These are phyloP conservation scores for Beauveria brongniartii DNA, from an alignment of 2,329 filamentous ascomycete species.

Conservation along the genomic window DNA sequence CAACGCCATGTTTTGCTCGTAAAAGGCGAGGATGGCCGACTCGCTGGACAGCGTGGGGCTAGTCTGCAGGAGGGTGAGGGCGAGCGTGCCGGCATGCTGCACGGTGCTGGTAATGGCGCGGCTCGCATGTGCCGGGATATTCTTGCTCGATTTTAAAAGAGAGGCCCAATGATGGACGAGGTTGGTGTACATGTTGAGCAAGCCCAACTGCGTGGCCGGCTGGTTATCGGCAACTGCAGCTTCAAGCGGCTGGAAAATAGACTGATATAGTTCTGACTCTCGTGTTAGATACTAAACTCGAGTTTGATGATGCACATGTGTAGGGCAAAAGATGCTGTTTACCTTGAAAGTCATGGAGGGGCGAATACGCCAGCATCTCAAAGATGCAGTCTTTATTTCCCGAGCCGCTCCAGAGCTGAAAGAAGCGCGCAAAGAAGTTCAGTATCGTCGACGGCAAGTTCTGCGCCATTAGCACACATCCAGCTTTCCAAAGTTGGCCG, in stretches of 20 bases:
- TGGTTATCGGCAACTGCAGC: conserved; percentile 40
- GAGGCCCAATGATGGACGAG: conserved; percentile 55
- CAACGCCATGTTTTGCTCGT: conserved; percentile 51
- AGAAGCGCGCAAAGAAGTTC: conserved; percentile 42
- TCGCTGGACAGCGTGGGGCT: conserved; percentile 33
- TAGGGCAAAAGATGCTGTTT: conserved; percentile 12
- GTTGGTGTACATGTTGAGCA: conserved; percentile 60
- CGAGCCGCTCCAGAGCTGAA: conserved; percentile 55
- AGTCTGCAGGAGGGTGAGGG: conserved; percentile 52
- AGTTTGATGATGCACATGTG: too few relatives aligned
- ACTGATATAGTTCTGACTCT: conserved; percentile 38
- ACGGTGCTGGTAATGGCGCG: conserved; percentile 33
- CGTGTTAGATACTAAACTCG: conserved; percentile 16
- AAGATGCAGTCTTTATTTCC: conserved; percentile 47
- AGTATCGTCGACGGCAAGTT: conserved; percentile 40
- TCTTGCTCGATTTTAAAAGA: conserved; percentile 32
- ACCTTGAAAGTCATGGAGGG: conserved; percentile 51
- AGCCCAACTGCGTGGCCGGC: conserved; percentile 42
- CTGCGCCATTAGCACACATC: conserved; percentile 21
- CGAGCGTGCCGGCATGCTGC: conserved; percentile 45
- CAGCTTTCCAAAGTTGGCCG: too few relatives aligned
- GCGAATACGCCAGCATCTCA: conserved; percentile 47
- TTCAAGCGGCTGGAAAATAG: conserved; percentile 46
- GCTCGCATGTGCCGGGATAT: conserved; percentile 28
- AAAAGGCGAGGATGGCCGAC: conserved; percentile 61